Conservation (phyloP, 768 basidiomycete species). For the Auricularia auricula-judae region DNA sequence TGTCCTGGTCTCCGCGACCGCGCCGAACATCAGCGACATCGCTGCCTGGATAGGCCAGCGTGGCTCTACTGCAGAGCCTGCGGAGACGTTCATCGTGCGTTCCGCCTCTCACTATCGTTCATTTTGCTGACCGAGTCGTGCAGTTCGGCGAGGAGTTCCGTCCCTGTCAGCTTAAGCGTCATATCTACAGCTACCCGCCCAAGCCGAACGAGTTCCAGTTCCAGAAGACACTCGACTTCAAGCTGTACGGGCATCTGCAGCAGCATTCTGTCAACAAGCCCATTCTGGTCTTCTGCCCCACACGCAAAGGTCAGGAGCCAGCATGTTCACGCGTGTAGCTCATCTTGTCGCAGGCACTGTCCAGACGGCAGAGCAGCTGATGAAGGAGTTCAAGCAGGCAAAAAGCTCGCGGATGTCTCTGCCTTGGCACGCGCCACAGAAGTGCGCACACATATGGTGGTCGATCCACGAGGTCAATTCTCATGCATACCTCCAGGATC, state of each 20-base stretch:
- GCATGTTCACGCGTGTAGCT: not conserved
- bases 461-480: not conserved
- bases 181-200: conserved; percentile 62
- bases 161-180: conserved; percentile 66
- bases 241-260: conserved; percentile 61
- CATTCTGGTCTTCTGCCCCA: conserved; percentile 79
- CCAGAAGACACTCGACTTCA: conserved; percentile 55
- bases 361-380: conserved; percentile 64
- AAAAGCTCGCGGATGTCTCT: conserved; percentile 35
- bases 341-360: conserved; percentile 25
- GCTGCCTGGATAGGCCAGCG: conserved; percentile 70
- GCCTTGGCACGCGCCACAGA: conserved; percentile 59
- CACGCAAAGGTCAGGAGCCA: conserved; percentile 56
- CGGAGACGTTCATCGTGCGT: conserved; percentile 59
- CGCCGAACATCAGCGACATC: conserved; percentile 86
- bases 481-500: conserved; percentile 29
- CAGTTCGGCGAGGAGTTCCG: conserved; percentile 92
- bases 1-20: conserved; percentile 84
- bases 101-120: not conserved
- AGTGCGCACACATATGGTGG: conserved; percentile 24
- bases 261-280: conserved; percentile 71
- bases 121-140: not conserved
- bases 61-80: conserved; percentile 29
- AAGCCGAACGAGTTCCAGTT: conserved; percentile 76
- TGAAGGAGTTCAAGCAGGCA: conserved; percentile 55